These are phyloP conservation scores for Haematococcus lacustris DNA, from an alignment of 139 green algal genomes.

Conservation along the genomic window DNA sequence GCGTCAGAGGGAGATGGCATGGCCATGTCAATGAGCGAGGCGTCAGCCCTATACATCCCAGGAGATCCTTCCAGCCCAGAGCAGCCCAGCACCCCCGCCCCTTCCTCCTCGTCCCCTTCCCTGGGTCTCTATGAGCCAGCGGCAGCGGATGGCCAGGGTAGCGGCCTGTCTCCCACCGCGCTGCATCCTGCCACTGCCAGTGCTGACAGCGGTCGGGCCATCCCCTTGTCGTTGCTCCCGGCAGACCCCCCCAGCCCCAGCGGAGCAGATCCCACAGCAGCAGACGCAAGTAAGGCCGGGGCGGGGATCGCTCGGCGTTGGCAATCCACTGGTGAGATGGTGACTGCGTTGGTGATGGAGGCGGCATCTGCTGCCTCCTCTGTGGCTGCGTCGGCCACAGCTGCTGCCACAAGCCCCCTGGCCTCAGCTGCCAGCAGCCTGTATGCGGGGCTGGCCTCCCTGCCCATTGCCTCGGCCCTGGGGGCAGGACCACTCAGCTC, in stretches of 20 bases:
- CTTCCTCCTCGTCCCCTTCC: background rate
- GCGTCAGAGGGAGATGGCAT: conserved; percentile 61
- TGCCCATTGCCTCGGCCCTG: conserved; percentile 20
- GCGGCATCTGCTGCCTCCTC: conserved; percentile 36
- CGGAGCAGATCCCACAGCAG: conserved; percentile 8
- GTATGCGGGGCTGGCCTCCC: conserved; percentile 26
- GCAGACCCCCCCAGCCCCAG: background rate
- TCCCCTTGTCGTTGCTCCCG: background rate
- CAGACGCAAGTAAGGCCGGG: conserved; percentile 12
- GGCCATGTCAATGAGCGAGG: conserved; percentile 23
- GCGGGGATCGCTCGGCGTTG: too few relatives aligned
- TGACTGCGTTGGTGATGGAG: conserved; percentile 44
- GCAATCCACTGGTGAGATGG: conserved; percentile 35
- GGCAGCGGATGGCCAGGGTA: too few relatives aligned
- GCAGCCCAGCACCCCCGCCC: conserved; percentile 5
- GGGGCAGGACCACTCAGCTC: conserved; percentile 1
- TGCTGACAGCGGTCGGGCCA: background rate
- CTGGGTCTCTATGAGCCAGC: too few relatives aligned
- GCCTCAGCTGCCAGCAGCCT: conserved; percentile 26
- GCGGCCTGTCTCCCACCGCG: background rate
- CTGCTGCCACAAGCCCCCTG: too few relatives aligned
- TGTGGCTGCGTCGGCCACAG: conserved; percentile 10
- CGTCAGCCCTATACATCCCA: background rate
- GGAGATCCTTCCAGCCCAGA: background rate
- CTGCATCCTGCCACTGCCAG: background rate